Conservation (phyloP, 1,284 basidiomycete species). For the Baeospora myosura region DNA sequence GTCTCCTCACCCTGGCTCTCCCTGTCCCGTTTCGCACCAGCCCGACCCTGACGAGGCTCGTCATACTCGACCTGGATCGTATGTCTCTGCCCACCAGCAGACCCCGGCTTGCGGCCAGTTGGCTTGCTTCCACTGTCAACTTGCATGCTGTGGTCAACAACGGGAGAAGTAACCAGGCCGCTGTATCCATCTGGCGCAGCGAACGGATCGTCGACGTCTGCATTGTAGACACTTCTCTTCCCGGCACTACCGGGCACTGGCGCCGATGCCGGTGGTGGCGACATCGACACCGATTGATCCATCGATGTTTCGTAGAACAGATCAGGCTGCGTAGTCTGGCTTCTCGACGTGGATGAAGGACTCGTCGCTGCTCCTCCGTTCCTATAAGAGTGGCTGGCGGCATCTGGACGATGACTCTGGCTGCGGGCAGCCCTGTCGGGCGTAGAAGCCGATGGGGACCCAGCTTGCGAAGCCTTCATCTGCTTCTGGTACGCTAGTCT, state of each 20-base stretch:
- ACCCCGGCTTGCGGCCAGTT: slow-evolving; percentile 13
- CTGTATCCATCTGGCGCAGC: slow-evolving; percentile 24
- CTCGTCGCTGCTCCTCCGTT: slow-evolving; percentile 1
- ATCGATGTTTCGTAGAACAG: slow-evolving; percentile 33
- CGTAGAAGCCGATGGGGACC: slow-evolving; percentile 28
- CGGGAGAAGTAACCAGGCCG: slow-evolving; percentile 1
- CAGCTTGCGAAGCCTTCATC: slow-evolving; percentile 34
- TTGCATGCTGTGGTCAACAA: slow-evolving; percentile 1
- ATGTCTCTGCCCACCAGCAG: slow-evolving; percentile 43
- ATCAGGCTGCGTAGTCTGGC: slow-evolving; percentile 19
- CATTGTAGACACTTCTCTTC: slow-evolving; percentile 10
- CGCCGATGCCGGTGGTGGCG: slow-evolving; percentile 7
- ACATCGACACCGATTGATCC: slow-evolving; percentile 13
- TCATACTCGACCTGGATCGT: slow-evolving; percentile 92
- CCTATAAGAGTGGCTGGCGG: background rate
- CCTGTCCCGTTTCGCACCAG: slow-evolving; percentile 7
- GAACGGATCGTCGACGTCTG: slow-evolving; percentile 40
- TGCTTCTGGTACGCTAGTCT: slow-evolving; percentile 58
- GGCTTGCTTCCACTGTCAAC: background rate
- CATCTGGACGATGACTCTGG: slow-evolving; percentile 19
- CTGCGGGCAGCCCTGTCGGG: slow-evolving; percentile 26
- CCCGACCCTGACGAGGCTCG: slow-evolving; percentile 21
- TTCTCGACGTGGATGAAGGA: background rate
- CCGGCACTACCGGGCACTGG: slow-evolving; percentile 25
- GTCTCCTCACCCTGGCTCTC: background rate